Evolutionary conservation across 352 stramenopile species (phyloP), one percentile per base, ranked within the genome.

Genomic region (Globisporangium heterothallicum): DNA sequence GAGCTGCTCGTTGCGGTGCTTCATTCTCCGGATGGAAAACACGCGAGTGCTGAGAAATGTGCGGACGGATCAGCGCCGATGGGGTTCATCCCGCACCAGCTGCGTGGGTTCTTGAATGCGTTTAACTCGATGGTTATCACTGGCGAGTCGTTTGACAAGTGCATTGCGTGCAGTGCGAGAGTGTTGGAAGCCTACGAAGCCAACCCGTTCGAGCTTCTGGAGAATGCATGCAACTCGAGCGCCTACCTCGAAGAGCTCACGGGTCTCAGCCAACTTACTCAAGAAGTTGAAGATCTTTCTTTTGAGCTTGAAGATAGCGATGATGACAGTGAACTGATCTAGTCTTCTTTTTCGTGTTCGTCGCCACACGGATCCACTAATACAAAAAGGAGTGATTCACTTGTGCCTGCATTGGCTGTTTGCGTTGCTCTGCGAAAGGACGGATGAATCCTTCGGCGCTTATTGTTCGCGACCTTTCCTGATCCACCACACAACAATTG

Each of bases 1-100:
- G 97, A 99, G 59, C 66, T 99, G 30, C 78, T 98, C 18, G 94
- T 99, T 9, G 86, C 88, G 6, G 65, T 99, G 29, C 78, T 99
- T 47, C 96, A 99, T 53, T 93, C 97, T 18, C 80, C 89, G 5
- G 58, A 87, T 12, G 73, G 84, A 32, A 78, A 95, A 30, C 64
- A 71, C 35, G 85, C 85, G 4, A 64, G 64, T 38, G 88, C 88
- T 55, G 64, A 77, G n/a, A 81, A 81, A 25, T 65, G 71, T 18
- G 57, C 58, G 14, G 69, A 88, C 35, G 63, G 63, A 3, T 73
- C 70, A 6, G 58, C 56, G 1, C 68, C 90, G 13, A 68, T 98
- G 46, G 86, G 70, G 1, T 84, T 93, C 35, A 79, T 98, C 8
- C 95, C 95, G 5, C 94, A 98, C 60, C 91, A 99, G 65, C 88